Conservation (phyloP, 2,329 filamentous ascomycete genomes). For the Aspergillus novoparasiticus region DNA sequence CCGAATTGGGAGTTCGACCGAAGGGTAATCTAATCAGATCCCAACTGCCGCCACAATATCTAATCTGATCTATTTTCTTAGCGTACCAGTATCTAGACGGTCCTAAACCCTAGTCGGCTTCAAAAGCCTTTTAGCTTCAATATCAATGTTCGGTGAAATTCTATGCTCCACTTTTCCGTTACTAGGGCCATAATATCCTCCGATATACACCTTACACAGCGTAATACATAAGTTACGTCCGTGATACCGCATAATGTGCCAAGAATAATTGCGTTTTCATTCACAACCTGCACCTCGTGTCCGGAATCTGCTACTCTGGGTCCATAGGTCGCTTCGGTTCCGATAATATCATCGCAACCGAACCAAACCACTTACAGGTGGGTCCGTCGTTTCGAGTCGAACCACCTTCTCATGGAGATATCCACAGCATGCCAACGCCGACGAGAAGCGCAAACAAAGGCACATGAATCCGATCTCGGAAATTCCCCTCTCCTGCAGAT, state of each 20-base stretch:
- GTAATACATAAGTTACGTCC: not conserved
- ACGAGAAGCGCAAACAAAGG: not conserved
- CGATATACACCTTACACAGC: not conserved
- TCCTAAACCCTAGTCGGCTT: too few species aligned
- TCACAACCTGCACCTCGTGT: not conserved
- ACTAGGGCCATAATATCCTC: not conserved
- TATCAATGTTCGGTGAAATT: not conserved
- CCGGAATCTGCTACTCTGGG: not conserved
- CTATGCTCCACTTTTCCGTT: not conserved
- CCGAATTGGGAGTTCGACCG: too few species aligned
- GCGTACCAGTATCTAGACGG: not conserved
- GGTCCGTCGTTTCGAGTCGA: not conserved
- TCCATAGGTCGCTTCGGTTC: not conserved
- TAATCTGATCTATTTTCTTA: conserved; percentile 14
- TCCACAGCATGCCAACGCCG: not conserved
- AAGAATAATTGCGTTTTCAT: not conserved
- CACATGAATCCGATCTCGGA: not conserved
- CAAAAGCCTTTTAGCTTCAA: too few species aligned
- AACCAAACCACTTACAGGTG: not conserved
- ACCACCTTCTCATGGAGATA: not conserved
- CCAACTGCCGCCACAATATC: not conserved
- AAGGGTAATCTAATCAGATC: conserved; percentile 23
- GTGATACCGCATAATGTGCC: not conserved
- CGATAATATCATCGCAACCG: not conserved
- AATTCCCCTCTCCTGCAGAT: not conserved